phyloP scores from a whole-genome alignment of 345 rosid species.

The Acer negundo region DNA sequence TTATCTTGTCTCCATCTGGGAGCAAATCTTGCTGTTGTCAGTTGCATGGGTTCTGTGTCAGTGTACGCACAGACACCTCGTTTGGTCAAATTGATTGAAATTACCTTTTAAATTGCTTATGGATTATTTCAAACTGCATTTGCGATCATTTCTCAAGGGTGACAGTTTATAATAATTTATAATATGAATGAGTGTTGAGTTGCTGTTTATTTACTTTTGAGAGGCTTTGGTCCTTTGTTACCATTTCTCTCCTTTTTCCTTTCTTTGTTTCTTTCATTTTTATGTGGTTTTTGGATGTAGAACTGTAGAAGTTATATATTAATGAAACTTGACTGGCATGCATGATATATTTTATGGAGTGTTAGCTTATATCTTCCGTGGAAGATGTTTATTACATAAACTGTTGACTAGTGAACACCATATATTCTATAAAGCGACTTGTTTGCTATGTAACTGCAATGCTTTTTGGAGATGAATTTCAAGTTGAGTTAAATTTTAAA shows the following conservation, averaged over 20 bases:
- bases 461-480: neutral
- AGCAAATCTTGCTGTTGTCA: neutral
- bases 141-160: neutral
- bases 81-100: neutral
- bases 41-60: neutral
- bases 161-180: neutral
- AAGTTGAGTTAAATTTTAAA: no score
- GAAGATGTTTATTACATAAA: neutral
- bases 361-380: neutral
- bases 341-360: neutral
- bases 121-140: neutral
- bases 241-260: neutral
- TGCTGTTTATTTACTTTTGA: neutral
- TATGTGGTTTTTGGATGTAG: neutral
- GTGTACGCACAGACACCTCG: neutral
- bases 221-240: neutral
- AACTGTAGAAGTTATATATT: neutral
- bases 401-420: neutral
- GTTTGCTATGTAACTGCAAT: neutral
- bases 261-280: neutral
- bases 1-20: slow-evolving; percentile 4
- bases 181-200: neutral
- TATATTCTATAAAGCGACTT: no score
- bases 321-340: neutral
- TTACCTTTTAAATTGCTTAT: neutral